Base-by-base conservation (phyloP, 2,329 filamentous ascomycete genomes). In the Aciculosporium take region DNA sequence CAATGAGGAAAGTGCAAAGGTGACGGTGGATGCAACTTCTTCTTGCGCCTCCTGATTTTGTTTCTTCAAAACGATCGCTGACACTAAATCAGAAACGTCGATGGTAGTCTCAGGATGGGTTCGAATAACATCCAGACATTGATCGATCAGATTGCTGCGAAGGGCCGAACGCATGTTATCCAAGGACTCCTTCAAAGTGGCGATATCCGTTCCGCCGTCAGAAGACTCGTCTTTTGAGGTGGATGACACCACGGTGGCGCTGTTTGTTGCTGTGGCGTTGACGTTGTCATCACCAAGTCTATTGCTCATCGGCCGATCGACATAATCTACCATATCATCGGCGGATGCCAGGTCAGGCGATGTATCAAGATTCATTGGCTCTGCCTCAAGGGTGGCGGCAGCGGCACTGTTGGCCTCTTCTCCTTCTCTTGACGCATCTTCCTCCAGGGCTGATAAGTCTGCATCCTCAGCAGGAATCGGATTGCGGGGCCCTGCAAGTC, bases 21-120 rank as follows among this genome's bases (percentile, higher is more conserved):
- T 80, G 35, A 98, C 66, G 0, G 87, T 93, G 39, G 81, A 76
- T 13, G 84, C 87, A 49, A 94, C 81, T 42, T 91, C 84, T 46
- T 77, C 75, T 31, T 81, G 62, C 54, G 71, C 55, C 42, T 72
- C 67, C 60, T 73, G 53, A 59, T 71, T 50, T 59, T 71, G 48
- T 60, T 75, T 56, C 73, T 78, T 54, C 56, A 73, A 49, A 64
- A 81, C 74, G 20, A 86, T 80, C 3, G 81, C 79, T 29, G 74
- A 74, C 41, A 98, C 88, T 17, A 98, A 69, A 52, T 95, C 88
- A 0, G 87, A 77, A 36, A 98, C 69, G 54, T 96, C 89, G 51
- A 95, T 91, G 0, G 91, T 93, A 9, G 89, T 79, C 50, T 84
- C 79, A 12, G 88, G 81, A 51, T 96, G 88, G 29, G 81, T 80